Evolutionary conservation across 2,329 filamentous ascomycete genomes (phyloP), one percentile per base, ranked within the genome.

Genomic region (Aureobasidium pullulans): DNA sequence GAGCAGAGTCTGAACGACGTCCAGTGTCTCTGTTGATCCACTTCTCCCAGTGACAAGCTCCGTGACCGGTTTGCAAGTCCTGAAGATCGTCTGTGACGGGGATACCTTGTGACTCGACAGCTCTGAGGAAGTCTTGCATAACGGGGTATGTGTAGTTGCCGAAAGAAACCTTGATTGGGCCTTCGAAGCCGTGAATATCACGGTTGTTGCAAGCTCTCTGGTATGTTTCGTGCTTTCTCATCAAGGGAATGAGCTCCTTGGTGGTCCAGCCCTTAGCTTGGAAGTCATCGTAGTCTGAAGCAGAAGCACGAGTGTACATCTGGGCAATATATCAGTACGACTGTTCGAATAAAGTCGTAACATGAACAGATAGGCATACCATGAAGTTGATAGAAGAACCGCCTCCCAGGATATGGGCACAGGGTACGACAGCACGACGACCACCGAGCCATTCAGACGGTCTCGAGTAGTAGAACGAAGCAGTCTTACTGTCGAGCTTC

Each of bases 171-270:
- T 90, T 90, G 76, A 91, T 90, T 0, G 89, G 89, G 0, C 89
- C 88, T 36, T 90, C 87, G 59, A 86, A 89, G 1, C 89, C 89
- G 67, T 93, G 89, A 23, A 88, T 71, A 9, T 88, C 85, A 62
- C 81, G 80, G 65, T 79, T 79, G 63, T 78, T 75, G 68, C 70
- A 75, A 10, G 74, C 66, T 48, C 74, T 70, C 64, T 91, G 88
- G 66, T 90, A 91, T 0, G 87, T 90, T 75, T 91, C 88, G 62
- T 90, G 85, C 76, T 91, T 91, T 76, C 77, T 87, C 87, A 90
- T 90, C 19, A 90, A 77, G 0, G 88, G 88, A 5, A 90, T 74
- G 5, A 90, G 79, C 62, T 90, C 86, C 70, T 90, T 82, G 3
- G 87, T 90, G 8, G 80, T 84, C 88, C 88, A 90, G n/a, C 88